Conservation (phyloP, 306 rosid species). For the peach (Prunus persica) region DNA sequence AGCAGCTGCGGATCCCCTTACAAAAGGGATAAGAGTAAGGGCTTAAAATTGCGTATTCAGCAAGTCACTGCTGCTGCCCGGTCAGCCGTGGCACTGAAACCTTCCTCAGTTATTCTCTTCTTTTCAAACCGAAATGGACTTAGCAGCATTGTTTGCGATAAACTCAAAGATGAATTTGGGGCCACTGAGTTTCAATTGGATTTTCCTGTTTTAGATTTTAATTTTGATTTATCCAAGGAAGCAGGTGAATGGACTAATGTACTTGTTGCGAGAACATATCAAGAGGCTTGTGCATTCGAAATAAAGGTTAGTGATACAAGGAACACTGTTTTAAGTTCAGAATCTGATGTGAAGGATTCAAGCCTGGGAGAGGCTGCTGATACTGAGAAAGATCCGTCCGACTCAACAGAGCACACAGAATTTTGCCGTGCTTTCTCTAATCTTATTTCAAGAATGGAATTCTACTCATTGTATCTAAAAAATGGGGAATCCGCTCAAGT, state of each 20-base stretch:
- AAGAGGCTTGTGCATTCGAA: constrained; percentile 54
- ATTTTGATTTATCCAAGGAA: constrained; percentile 39
- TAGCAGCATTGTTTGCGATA: constrained; percentile 27
- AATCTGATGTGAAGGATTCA: constrained; percentile 23
- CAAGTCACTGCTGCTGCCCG: constrained; percentile 54
- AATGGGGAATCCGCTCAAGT: constrained; percentile 17
- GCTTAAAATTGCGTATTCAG: constrained; percentile 58
- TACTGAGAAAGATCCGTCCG: constrained; percentile 21
- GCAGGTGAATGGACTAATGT: constrained; percentile 68
- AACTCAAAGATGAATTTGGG: constrained; percentile 49
- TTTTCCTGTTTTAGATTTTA: constrained; percentile 34
- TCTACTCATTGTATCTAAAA: constrained; percentile 19
- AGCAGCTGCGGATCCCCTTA: constrained; percentile 3
- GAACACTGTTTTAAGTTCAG: constrained; percentile 19
- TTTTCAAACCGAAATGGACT: constrained; percentile 72
- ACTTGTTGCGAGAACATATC: constrained; percentile 45
- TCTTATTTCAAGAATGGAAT: constrained; percentile 44
- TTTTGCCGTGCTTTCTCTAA: constrained; percentile 40
- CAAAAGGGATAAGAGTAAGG: constrained; percentile 41
- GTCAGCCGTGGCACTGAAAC: constrained; percentile 59
- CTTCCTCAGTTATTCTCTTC: constrained; percentile 73
- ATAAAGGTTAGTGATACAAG: constrained; percentile 36
- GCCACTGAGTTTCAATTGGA: constrained; percentile 52
- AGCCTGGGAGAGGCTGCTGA: constrained; percentile 17
- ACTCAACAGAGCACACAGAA: not conserved